Evolutionary conservation across 73 alveolate species (phyloP), one percentile per base, ranked within the genome.

Genomic region (Effrenium voratum): DNA sequence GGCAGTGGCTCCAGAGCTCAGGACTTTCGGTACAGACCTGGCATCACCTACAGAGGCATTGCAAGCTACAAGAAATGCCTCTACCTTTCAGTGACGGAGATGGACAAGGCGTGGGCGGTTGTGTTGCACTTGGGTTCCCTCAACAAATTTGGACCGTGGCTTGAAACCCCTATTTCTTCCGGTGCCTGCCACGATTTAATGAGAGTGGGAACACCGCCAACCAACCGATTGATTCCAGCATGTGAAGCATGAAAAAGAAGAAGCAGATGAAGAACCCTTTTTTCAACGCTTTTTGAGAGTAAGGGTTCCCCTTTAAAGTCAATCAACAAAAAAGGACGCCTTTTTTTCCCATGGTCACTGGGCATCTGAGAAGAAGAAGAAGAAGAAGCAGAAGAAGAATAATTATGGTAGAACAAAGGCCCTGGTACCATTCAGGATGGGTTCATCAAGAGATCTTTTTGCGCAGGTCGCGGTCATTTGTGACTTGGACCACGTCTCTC

Each of bases 11-110:
- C 32, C 13, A 2, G 3, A 28, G 28, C 95, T 44, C 28, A 87
- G 95, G 95, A 87, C 85, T 87, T 87, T 87, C 82, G 95, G 15
- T 87, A 87, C 81, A 43, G 95, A 47, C 95, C 95, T 1, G 95
- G 95, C 32, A 87, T 87, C 70, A 87, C 95, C 49, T 87, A 87
- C 26, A 83, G 95, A 8, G 95, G 95, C 66, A 87, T 87, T 40
- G 84, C 95, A 46, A 60, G 40, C 84, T 87, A 87, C 32, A 19
- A 87, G 50, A 32, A 44, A 26, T 87, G 95, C 55, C 81, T 87
- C 70, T 87, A 87, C 49, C 85, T 87, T 15, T 22, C 84, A 1
- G 95, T 87, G 45, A 87, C 95, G 10, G 95, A 87, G 84, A 87
- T 63, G 95, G 68, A 87, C 49, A 8, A 19, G 19, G 26, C 8